These are phyloP conservation scores for Taphrina pruni DNA, from an alignment of 1,139 yeast genomes.

Conservation along the genomic window DNA sequence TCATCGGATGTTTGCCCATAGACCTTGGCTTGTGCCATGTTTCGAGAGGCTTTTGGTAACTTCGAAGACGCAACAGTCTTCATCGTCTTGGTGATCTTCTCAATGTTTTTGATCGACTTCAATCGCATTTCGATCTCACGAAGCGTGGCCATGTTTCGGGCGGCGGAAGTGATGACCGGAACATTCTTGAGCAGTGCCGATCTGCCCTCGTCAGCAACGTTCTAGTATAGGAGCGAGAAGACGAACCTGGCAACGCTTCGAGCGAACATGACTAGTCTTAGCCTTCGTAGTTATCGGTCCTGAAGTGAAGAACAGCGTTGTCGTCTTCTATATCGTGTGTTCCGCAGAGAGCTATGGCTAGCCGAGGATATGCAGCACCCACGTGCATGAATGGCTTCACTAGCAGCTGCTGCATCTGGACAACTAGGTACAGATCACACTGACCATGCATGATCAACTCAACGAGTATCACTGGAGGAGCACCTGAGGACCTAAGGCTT, in stretches of 20 bases:
- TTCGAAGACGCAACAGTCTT: slow-evolving; percentile 98
- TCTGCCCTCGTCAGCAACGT: slow-evolving; percentile 2
- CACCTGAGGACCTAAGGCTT: too few relatives aligned
- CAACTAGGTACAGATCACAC: too few relatives aligned
- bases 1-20: slow-evolving; percentile 81
- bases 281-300: too few relatives aligned
- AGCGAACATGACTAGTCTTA: slow-evolving; percentile 19
- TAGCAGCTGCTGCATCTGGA: too few relatives aligned
- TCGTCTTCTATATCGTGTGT: neutral
- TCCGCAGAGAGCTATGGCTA: neutral
- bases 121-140: slow-evolving; percentile 98
- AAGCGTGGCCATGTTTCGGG: slow-evolving; percentile 70
- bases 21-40: slow-evolving; percentile 86
- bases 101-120: slow-evolving; percentile 97
- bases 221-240: neutral
- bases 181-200: slow-evolving; percentile 27
- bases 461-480: too few relatives aligned
- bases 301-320: neutral
- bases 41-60: slow-evolving; percentile 92
- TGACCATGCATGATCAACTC: too few relatives aligned
- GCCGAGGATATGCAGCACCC: neutral
- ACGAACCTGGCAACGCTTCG: slow-evolving; percentile 29
- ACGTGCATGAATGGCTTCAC: too few relatives aligned
- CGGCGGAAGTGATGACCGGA: slow-evolving; percentile 28
- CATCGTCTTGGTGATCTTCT: slow-evolving; percentile 99